Percentiles rank a stretch among this genome's conserved stretches.
Evolutionary conservation across 306 rosid genomes (phyloP).

Genomic region (Inga oerstediana): DNA sequence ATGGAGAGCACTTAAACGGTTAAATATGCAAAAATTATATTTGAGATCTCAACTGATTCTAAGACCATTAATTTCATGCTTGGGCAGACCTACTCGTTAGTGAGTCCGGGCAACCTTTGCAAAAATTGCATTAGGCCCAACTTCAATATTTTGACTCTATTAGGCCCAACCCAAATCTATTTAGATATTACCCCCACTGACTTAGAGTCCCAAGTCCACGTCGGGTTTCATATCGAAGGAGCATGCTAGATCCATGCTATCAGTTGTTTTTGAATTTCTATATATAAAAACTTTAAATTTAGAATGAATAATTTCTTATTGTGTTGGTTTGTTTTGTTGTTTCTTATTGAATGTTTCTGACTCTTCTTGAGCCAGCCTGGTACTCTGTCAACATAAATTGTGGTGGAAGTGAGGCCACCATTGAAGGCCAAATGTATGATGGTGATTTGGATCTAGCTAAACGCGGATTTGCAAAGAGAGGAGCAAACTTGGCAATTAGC

Average conservation of each 20-base stretch:
- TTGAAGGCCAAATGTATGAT: conserved; percentile 30
- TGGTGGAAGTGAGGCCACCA: conserved; percentile 29
- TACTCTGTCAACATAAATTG: conserved; percentile 45
- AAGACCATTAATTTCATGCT: not conserved
- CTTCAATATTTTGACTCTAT: no score
- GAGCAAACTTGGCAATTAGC: conserved; percentile 59
- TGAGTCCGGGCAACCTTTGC: not conserved
- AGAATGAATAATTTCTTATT: not conserved
- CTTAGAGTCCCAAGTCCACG: not conserved
- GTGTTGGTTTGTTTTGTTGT: not conserved
- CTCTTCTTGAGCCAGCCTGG: conserved; percentile 15
- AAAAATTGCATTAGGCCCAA: no score
- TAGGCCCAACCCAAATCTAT: not conserved
- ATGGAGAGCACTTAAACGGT: not conserved
- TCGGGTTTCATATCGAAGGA: not conserved
- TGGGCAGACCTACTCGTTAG: not conserved
- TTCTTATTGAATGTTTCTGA: not conserved
- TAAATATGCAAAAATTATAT: not conserved
- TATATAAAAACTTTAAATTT: not conserved
- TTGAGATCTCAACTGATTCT: not conserved
- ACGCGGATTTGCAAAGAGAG: not conserved
- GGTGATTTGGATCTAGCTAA: conserved; percentile 12
- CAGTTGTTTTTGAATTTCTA: not conserved
- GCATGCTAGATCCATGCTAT: not conserved
- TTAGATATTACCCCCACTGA: not conserved